Evolutionary conservation across 345 rosid species (phyloP), one percentile per base, ranked within the genome.

Genomic region (Sapria himalayana): DNA sequence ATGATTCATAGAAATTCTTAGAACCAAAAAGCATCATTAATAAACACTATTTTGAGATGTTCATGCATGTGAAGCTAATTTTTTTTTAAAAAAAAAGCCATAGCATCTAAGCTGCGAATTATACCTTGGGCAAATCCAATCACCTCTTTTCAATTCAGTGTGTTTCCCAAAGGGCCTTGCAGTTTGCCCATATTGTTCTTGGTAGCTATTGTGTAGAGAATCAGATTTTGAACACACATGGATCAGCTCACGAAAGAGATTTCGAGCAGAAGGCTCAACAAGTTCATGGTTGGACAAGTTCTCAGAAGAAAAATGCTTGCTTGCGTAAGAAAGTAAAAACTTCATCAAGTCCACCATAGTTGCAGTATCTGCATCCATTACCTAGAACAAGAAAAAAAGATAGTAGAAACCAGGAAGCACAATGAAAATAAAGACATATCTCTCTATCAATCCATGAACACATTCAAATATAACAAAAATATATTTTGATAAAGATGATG

Each of bases 81-180:
- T n/a, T n/a, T n/a, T n/a, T n/a, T n/a, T n/a, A n/a, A n/a, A n/a
- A n/a, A n/a, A n/a, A n/a, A n/a, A n/a, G n/a, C n/a, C n/a, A n/a
- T n/a, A n/a, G n/a, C n/a, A n/a, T n/a, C n/a, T n/a, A n/a, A n/a
- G n/a, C n/a, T 13, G 33, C 42, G 4, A n/a, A 38, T 18, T 37
- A 41, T 57, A 76, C 98, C 98, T 77, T 9, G 67, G 49, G 54
- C 98, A 89, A 37, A 69, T 61, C 98, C 98, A 89, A 54, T 89
- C 98, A 24, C 98, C 98, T 41, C 66, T 74, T 74, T 73, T 89
- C 92, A 79, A 74, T 67, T 79, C 84, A 57, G 67, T 31, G 13
- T 55, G 59, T 32, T 61, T 66, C 29, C 66, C 64, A 32, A 29
- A 50, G 7, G 76, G 51, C 52, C 73, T 58, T 1, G 59, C 42